Evolutionary conservation across 108 stramenopile species (phyloP).

Genomic region (Mayamaea pseudoterrestris): DNA sequence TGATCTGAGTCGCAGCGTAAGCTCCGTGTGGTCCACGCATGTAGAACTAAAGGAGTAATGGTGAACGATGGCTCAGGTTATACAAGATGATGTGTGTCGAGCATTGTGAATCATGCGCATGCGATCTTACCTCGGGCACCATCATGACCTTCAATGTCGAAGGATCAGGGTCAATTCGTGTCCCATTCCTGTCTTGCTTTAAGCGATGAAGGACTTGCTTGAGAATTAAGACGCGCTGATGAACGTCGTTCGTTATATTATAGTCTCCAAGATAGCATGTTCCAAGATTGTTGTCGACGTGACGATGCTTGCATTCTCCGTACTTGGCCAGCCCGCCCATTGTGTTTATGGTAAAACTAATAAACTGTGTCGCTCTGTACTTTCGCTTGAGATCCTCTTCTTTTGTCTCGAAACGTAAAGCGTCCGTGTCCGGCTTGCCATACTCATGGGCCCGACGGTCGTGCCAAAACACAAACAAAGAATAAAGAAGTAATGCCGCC

Average conservation of each 20-base stretch:
- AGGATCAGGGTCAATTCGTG: conserved; percentile 19
- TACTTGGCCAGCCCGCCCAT: conserved; percentile 14
- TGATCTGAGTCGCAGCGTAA: conserved; percentile 14
- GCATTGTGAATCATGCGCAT: no score
- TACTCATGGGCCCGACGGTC: no score
- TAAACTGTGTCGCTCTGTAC: conserved; percentile 27
- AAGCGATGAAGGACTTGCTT: not conserved
- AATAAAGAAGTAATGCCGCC: no score
- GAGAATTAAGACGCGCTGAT: conserved; percentile 15
- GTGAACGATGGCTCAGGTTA: no score
- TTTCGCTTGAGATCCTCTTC: not conserved
- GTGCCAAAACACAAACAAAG: no score
- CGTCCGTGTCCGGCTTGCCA: no score
- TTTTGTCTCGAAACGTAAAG: not conserved
- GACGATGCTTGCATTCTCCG: conserved; percentile 24
- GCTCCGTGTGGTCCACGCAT: conserved; percentile 22
- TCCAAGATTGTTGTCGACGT: conserved; percentile 8
- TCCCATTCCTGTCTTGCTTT: conserved; percentile 7
- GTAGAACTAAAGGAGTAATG: no score
- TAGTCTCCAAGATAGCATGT: conserved; percentile 22
- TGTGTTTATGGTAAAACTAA: conserved; percentile 32
- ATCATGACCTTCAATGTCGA: conserved; percentile 23
- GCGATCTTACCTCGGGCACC: no score
- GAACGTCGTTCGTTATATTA: conserved; percentile 15
- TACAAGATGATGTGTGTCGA: no score